A percentile compares a stretch with the other conserved stretches of the same genome.
Conservation (phyloP, 1,284 basidiomycete genomes). For the Phlebopus sp. region DNA sequence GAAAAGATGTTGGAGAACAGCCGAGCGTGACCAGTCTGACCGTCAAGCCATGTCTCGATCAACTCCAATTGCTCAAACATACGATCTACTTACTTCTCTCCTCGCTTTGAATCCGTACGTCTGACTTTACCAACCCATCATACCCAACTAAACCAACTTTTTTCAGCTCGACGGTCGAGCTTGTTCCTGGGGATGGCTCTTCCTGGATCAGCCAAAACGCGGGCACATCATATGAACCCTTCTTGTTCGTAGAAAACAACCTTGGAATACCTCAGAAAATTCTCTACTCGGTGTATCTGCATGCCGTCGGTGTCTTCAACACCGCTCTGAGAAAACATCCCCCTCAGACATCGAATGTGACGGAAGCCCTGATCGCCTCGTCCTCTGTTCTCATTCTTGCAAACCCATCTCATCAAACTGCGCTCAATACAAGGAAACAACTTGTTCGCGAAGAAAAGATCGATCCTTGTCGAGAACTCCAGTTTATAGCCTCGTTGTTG, state of each 20-base stretch:
- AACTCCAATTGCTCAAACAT: slow-evolving; percentile 8
- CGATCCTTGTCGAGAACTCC: slow-evolving; percentile 44
- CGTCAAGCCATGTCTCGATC: background rate
- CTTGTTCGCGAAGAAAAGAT: slow-evolving; percentile 40
- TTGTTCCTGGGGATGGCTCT: slow-evolving; percentile 25
- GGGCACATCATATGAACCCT: slow-evolving; percentile 35
- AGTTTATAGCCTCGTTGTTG: slow-evolving; percentile 45
- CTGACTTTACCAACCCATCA: background rate
- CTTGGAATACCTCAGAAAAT: slow-evolving; percentile 63
- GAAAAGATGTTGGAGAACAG: too few species aligned
- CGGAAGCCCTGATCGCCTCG: slow-evolving; percentile 25
- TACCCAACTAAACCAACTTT: background rate
- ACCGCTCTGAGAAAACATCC: slow-evolving; percentile 9
- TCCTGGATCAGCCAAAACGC: background rate
- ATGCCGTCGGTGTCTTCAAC: slow-evolving; percentile 39
- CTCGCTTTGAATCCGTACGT: slow-evolving; percentile 27
- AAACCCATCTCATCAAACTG: slow-evolving; percentile 66
- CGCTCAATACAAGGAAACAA: slow-evolving; percentile 55
- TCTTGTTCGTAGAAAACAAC: slow-evolving; percentile 53
- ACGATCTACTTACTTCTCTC: slow-evolving; percentile 24
- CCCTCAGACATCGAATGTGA: slow-evolving; percentile 4
- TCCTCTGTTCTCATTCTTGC: slow-evolving; percentile 54
- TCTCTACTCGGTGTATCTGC: slow-evolving; percentile 49
- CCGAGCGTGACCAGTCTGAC: too few species aligned
- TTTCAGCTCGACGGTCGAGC: slow-evolving; percentile 25